Conservation (phyloP, 768 basidiomycete species). For the Boletus barrowsii region DNA sequence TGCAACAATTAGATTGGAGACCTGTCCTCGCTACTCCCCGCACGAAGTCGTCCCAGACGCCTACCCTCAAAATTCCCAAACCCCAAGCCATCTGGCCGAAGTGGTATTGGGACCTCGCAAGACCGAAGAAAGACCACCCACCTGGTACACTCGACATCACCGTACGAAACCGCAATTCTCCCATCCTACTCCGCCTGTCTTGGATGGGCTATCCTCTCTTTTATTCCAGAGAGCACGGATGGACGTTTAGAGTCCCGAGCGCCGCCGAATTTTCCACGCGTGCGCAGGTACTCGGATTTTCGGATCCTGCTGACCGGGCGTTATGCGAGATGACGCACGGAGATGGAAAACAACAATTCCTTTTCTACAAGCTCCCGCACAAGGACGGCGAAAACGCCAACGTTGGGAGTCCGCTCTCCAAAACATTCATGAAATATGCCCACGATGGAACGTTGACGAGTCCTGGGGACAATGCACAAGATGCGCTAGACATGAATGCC, state of each 20-base stretch:
- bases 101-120: conserved; percentile 93
- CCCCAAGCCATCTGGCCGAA: conserved; percentile 78
- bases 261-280: conserved; percentile 44
- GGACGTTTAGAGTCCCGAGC: conserved; percentile 79
- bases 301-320: conserved; percentile 56
- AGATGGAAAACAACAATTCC: conserved; percentile 41
- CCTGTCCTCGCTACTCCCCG: conserved; percentile 17
- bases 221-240: conserved; percentile 83
- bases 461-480: conserved; percentile 74
- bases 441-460: conserved; percentile 85
- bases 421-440: conserved; percentile 85
- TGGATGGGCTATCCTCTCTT: conserved; percentile 89
- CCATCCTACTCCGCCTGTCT: conserved; percentile 79
- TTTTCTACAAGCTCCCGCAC: conserved; percentile 93
- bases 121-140: conserved; percentile 61
- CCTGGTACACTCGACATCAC: conserved; percentile 84
- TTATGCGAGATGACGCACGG: conserved; percentile 47
- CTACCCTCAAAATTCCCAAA: conserved; percentile 26
- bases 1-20: conserved; percentile 69
- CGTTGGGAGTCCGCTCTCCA: conserved; percentile 89
- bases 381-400: conserved; percentile 93
- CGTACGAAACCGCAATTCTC: conserved; percentile 76
- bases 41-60: background rate
- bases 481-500: conserved; percentile 87
- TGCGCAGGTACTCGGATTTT: conserved; percentile 51